Evolutionary conservation across 1,284 basidiomycete genomes (phyloP), one percentile per base, ranked within the genome.

Genomic region (Stygiomarasmius scandens): DNA sequence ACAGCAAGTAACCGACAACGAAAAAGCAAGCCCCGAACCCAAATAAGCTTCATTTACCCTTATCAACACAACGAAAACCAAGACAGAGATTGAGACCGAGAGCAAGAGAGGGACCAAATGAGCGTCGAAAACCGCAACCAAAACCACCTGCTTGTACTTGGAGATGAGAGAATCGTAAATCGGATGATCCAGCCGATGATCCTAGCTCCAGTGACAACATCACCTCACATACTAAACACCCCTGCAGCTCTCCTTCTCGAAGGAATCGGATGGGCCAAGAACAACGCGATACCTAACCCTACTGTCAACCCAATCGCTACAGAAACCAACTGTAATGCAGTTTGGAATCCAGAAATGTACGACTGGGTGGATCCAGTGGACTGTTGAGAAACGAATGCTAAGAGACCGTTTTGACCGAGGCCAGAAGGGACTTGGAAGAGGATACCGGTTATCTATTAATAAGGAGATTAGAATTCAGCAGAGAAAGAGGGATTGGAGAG

Each of bases 401-500:
- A 80, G 19, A 96, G 80, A 36, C 93, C 92, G 24, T 90, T 90
- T 56, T 87, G 91, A 4, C 88, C 86, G n/a, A 95, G 80, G 54
- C 93, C 94, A 11, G 90, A 91, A 0, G 93, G 94, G 0, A 96
- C 82, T 74, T 96, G 93, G 74, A 95, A 92, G 16, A 95, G 77
- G 56, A 95, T 92, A 49, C 92, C 91, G 0, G 87, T 90, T 60
- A 90, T 86, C 85, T 87, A 63, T 19, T 24, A 52, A 14, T 10
- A 46, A 41, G 38, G 4, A 41, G 14, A 41, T 4, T 41, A 9
- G n/a, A 9, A 19, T 9, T 19, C 16, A 41, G 38, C 16, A 41
- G 8, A 5, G 29, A 32, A 32, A 32, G 29, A 32, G 6, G 12
- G 29, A 12, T 32, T 12, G 29, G 19, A 10, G 14, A 24, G 16